phyloP scores from a whole-genome alignment of 306 rosid genomes.

The Cicer cuneatum region DNA sequence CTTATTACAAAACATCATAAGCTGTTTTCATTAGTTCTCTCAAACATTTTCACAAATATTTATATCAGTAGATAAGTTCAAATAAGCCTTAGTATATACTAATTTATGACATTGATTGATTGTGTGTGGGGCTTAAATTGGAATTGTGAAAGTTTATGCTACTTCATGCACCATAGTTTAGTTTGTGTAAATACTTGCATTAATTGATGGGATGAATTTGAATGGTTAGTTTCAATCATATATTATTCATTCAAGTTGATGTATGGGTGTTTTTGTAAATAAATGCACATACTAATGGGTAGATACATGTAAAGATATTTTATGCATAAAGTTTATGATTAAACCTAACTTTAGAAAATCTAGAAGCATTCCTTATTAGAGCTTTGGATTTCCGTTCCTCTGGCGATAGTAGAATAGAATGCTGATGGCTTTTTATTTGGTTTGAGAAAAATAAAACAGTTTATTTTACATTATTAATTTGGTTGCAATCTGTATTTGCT shows the following conservation, averaged over 20 bases:
- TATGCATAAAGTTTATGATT: not conserved
- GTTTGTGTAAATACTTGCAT: not conserved
- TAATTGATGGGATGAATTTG: not conserved
- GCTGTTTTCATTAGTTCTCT: too few relatives aligned
- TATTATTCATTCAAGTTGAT: not conserved
- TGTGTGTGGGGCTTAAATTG: not conserved
- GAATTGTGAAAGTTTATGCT: not conserved
- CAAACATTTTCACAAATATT: too few relatives aligned
- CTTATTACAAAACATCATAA: too few relatives aligned
- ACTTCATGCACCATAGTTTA: not conserved
- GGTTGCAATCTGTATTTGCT: not conserved
- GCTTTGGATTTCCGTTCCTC: not conserved
- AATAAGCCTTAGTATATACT: not conserved
- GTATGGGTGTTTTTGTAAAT: not conserved
- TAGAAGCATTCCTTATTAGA: not conserved
- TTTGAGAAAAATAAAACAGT: not conserved
- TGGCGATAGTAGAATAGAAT: not conserved
- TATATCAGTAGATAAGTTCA: too few relatives aligned
- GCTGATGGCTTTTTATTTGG: conserved; percentile 5
- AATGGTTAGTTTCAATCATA: not conserved
- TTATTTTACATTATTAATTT: not conserved
- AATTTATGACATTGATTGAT: not conserved
- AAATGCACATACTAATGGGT: not conserved
- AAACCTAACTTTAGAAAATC: not conserved
- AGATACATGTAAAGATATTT: not conserved